Base-by-base conservation (phyloP, 108 stramenopile species). In the Cyclotella cryptica region DNA sequence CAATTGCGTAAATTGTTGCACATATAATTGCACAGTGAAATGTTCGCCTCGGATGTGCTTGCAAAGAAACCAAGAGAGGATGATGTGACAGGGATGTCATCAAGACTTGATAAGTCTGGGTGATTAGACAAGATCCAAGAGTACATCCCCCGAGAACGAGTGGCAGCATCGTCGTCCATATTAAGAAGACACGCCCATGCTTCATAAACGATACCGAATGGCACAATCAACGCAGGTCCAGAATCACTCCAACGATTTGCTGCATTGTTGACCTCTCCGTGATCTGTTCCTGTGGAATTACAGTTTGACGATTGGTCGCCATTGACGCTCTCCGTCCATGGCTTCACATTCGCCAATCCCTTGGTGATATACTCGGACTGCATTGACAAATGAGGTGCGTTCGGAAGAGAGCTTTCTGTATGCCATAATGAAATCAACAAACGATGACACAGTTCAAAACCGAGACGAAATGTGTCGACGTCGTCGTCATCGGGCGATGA, bases 71-170 rank as follows among this genome's bases (percentile, higher is more conserved):
- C 24, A 19, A 81, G 28, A 14, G 62, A 13, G 0, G 61, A 58
- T 54, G 21, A 51, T 64, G 35, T 14, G 17, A 46, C 21, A 3
- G 40, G 72, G 62, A 69, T 28, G 41, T 41, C 67, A 29, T 49
- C 66, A 39, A 74, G 30, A 19, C 60, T 60, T 52, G 74, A 54
- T 29, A 75, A 41, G 18, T 72, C 43, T 53, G 47, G 52, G 55
- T 71, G 66, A 54, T 75, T 71, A 3, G 81, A 75, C 2, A 82
- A 49, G 54, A 75, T 63, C 80, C 80, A 81, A 52, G 73, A 65
- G 66, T 81, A 81, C 57, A 75, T 58, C 21, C 41, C 60, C 40
- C 80, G 72, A n/a, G 61, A 61, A 45, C 46, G 57, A 69, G 61
- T 35, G 39, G 66, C 60, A 10, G 35, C 27, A 51, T 52, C 41